Conservation (phyloP, 441 rosid genomes). For the Iberis amara region DNA sequence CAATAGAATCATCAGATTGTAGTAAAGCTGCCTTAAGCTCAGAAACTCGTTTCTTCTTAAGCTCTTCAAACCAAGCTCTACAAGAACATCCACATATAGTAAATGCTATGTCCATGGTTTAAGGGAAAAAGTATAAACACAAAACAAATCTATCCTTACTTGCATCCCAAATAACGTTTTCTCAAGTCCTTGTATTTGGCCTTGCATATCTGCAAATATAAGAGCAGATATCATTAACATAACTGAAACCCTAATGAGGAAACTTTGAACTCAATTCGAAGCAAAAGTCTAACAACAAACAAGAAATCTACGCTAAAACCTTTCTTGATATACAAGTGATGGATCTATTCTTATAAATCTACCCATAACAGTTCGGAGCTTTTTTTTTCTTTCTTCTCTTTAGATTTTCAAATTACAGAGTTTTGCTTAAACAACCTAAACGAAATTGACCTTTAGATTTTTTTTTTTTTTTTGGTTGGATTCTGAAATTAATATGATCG, state of each 20-base stretch:
- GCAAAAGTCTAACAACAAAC: too few relatives aligned
- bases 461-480: neutral
- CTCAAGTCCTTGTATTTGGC: conserved; percentile 73
- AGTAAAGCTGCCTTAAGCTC: conserved; percentile 72
- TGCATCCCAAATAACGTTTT: conserved; percentile 56
- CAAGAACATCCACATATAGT: conserved; percentile 14
- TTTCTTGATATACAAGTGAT: conserved; percentile 34
- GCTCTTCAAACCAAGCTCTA: conserved; percentile 83
- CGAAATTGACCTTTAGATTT: neutral
- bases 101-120: too few relatives aligned
- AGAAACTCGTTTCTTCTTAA: conserved; percentile 62
- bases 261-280: too few relatives aligned
- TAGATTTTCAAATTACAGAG: too few relatives aligned
- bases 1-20: conserved; percentile 66
- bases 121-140: conserved; percentile 8
- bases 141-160: conserved; percentile 38
- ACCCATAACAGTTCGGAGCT: conserved; percentile 1
- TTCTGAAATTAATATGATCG: neutral
- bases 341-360: conserved; percentile 22
- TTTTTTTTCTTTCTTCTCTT: neutral
- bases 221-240: too few relatives aligned
- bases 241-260: too few relatives aligned
- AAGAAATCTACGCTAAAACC: conserved; percentile 2
- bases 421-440: conserved; percentile 4
- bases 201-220: conserved; percentile 62